A percentile compares a stretch with the other conserved stretches of the same genome.
Conservation (phyloP, 2,329 filamentous ascomycete species). For the Diplocarpon rosae region DNA sequence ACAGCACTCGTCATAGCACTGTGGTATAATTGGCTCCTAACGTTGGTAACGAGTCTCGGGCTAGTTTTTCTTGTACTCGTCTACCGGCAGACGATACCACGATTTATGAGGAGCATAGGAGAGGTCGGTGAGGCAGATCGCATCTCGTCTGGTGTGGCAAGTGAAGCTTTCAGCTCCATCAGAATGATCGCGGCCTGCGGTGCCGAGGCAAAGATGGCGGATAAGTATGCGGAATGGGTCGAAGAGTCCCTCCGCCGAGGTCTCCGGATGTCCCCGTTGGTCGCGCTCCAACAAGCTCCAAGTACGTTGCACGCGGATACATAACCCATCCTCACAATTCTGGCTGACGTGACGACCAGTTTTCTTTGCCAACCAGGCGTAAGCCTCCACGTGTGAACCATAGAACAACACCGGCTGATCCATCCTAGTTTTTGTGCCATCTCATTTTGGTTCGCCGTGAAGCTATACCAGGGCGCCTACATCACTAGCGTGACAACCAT, state of each 20-base stretch:
- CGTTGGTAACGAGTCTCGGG: slow-evolving; percentile 45
- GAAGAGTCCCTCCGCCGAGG: slow-evolving; percentile 40
- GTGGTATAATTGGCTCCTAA: slow-evolving; percentile 45
- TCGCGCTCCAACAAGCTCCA: slow-evolving; percentile 41
- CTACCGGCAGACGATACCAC: slow-evolving; percentile 40
- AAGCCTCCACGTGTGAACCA: neutral
- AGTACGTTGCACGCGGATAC: slow-evolving; percentile 28
- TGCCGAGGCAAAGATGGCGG: slow-evolving; percentile 42
- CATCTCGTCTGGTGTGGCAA: slow-evolving; percentile 47
- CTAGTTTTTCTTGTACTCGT: slow-evolving; percentile 44
- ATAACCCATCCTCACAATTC: neutral
- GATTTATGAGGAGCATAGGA: slow-evolving; percentile 41
- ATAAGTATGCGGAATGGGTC: slow-evolving; percentile 43
- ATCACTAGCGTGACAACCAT: slow-evolving; percentile 41
- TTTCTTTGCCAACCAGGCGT: slow-evolving; percentile 27
- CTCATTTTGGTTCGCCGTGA: slow-evolving; percentile 54
- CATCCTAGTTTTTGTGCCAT: slow-evolving; percentile 38
- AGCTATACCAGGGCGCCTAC: slow-evolving; percentile 34
- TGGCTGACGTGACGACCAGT: slow-evolving; percentile 22
- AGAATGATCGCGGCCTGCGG: slow-evolving; percentile 53
- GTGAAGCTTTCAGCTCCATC: slow-evolving; percentile 48
- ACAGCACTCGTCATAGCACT: slow-evolving; percentile 45
- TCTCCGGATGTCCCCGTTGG: slow-evolving; percentile 37
- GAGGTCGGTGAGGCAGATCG: slow-evolving; percentile 39
- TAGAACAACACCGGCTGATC: slow-evolving; percentile 9